Evolutionary conservation across 2,329 filamentous ascomycete species (phyloP), one percentile per base, ranked within the genome.

Genomic region (Xylariales sp.): DNA sequence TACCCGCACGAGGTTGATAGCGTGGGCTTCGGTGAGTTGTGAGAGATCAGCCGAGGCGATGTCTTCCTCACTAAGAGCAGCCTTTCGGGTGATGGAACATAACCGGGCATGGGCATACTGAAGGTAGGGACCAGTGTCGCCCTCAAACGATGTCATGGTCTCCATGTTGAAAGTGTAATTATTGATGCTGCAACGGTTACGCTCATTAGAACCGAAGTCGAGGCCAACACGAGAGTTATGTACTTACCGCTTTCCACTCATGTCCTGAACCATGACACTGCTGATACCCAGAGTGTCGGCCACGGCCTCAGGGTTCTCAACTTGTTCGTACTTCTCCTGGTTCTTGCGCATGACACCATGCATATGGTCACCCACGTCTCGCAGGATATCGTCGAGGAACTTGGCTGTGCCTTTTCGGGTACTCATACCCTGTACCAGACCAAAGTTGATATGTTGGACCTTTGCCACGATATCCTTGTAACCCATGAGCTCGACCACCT

Each of bases 231-330:
- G 16, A 10, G 14, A 9, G 19, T 37, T 11, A 11, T 10, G 14
- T 21, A 56, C 75, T 50, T 65, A 84, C 83, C 87, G 80, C 79
- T 96, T 97, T 62, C 91, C 93, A 51, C 80, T 86, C 88, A 97
- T 95, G 59, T 97, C 93, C 66, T 97, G 91, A 15, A 95, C 88
- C 89, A 97, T 97, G 59, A 97, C 91, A 58, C 86, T 85, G 50
- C 86, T 90, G 60, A 97, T 96, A 49, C 91, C 93, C 3, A 97
- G 77, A 9, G 79, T 88, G 67, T 97, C 93, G 46, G 93, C 89
- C 8, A 83, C 86, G 41, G 79, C 76, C 41, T 80, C 82, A 1
- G 91, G 91, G 62, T 97, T 74, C 57, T 84, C 86, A 15, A 98
- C 84, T 65, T 96, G 89, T 43, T 80, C 69, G 65, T 97, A 98